Evolutionary conservation across 2,329 filamentous ascomycete species (phyloP), one percentile per base, ranked within the genome.

Genomic region (Colletotrichum simmondsii): DNA sequence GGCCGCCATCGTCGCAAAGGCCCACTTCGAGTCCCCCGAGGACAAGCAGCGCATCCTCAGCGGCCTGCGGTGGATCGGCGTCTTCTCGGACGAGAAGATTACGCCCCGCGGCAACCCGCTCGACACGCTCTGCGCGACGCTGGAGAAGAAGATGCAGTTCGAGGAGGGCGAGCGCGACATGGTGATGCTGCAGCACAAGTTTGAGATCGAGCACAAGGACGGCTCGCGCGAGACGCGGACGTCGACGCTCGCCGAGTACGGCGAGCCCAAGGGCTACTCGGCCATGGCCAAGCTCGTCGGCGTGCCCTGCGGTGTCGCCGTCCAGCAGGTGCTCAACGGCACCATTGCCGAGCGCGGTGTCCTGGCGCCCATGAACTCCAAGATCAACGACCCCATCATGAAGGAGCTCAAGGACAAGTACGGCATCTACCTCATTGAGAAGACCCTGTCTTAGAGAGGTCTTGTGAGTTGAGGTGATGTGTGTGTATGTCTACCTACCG

Each of bases 121-220:
- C 28, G 95, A 98, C 83, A 96, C 94, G n/a, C 91, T 98, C 52
- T 98, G 95, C 85, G 94, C 94, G 37, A 93, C 92, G 3, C 90
- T 98, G 35, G 95, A 97, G 87, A 86, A 94, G 87, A 97, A 97
- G 91, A 97, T 97, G 94, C 90, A 94, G 83, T 98, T 92, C 83
- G 93, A 90, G 79, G 87, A 93, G 78, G 92, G 89, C 74, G 95
- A 98, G 90, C 92, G 95, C 72, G 95, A 97, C 83, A 87, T 97
- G 76, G 93, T 97, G 75, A 90, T 93, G 69, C 88, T 95, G 37
- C 93, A 95, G 86, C 93, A 94, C 87, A 92, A 91, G 85, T 97
- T 97, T 82, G 92, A 92, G 81, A 94, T 97, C 77, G 93, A 97
- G 87, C 87, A 93, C 84, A 92, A 92, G 84, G 93, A 97, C 81